Evolutionary conservation across 1,139 yeast genomes (phyloP).

Genomic region (Martiniozyma asiatica): DNA sequence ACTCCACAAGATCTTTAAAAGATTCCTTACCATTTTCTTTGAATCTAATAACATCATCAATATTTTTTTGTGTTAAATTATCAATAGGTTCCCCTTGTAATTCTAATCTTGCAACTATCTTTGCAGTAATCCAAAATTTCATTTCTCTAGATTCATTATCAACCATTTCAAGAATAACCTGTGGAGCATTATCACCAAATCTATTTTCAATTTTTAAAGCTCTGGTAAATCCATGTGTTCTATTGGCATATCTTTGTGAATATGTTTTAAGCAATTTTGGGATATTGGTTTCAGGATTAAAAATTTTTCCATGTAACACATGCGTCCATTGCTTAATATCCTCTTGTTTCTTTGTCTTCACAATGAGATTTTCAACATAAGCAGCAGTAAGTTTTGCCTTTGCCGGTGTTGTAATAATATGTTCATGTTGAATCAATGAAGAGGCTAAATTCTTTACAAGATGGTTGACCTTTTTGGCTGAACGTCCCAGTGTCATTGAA

Average conservation of each 20-base stretch:
- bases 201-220: slow-evolving; percentile 77
- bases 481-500: slow-evolving; percentile 21
- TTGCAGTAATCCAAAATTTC: slow-evolving; percentile 67
- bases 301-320: slow-evolving; percentile 22
- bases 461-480: slow-evolving; percentile 30
- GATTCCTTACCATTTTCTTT: slow-evolving; percentile 38
- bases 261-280: slow-evolving; percentile 59
- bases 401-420: slow-evolving; percentile 58
- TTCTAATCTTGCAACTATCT: slow-evolving; percentile 69
- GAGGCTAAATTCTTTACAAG: slow-evolving; percentile 54
- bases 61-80: slow-evolving; percentile 45
- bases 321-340: slow-evolving; percentile 21
- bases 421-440: slow-evolving; percentile 55
- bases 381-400: slow-evolving; percentile 58
- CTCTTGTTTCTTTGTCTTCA: slow-evolving; percentile 30
- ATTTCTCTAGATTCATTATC: slow-evolving; percentile 64
- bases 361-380: slow-evolving; percentile 43
- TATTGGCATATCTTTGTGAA: slow-evolving; percentile 45
- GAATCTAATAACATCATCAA: slow-evolving; percentile 33
- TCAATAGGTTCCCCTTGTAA: slow-evolving; percentile 55
- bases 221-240: slow-evolving; percentile 81
- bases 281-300: slow-evolving; percentile 31
- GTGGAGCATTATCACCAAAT: slow-evolving; percentile 83
- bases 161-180: slow-evolving; percentile 78
- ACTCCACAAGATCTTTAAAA: slow-evolving; percentile 54